Evolutionary conservation across 371 early-diverging fungal species (phyloP).

Genomic region (Mucor irregularis): DNA sequence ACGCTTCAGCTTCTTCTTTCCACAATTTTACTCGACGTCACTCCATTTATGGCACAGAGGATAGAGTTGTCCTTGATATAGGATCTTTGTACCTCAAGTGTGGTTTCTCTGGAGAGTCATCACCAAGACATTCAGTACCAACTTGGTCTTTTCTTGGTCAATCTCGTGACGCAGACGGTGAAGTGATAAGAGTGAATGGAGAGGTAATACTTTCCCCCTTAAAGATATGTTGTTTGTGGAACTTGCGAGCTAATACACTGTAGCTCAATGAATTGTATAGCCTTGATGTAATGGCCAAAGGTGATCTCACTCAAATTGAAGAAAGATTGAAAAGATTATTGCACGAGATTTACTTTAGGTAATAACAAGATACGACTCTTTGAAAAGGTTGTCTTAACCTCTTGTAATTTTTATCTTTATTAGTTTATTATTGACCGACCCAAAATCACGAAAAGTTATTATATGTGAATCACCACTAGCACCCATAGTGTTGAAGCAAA

Average conservation of each 20-base stretch:
- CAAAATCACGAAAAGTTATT: conserved; percentile 86
- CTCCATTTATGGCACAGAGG: conserved; percentile 77
- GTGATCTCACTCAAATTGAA: conserved; percentile 35
- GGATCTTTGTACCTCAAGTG: conserved; percentile 82
- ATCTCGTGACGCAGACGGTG: conserved; percentile 38
- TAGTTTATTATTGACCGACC: conserved; percentile 78
- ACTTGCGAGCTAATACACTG: background rate
- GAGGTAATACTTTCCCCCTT: conserved; percentile 26
- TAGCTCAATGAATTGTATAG: conserved; percentile 51
- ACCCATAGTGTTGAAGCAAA: conserved; percentile 73
- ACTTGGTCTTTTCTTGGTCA: conserved; percentile 44
- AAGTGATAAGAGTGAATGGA: conserved; percentile 43
- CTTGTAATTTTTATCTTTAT: background rate
- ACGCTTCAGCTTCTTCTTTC: conserved; percentile 35
- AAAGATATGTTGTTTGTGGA: background rate
- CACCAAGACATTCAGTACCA: conserved; percentile 73
- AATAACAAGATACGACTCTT: background rate
- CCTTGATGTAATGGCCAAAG: conserved; percentile 51
- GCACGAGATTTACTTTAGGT: conserved; percentile 51
- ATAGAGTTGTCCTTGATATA: conserved; percentile 85
- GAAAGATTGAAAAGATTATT: conserved; percentile 41
- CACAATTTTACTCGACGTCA: conserved; percentile 54
- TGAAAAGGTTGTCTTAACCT: background rate
- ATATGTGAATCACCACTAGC: conserved; percentile 79
- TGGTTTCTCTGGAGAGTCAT: conserved; percentile 87